A percentile compares a stretch with the other conserved stretches of the same genome.
These are phyloP conservation scores for Fomitopsis pulvina DNA, from an alignment of 768 basidiomycete species.

Conservation along the genomic window DNA sequence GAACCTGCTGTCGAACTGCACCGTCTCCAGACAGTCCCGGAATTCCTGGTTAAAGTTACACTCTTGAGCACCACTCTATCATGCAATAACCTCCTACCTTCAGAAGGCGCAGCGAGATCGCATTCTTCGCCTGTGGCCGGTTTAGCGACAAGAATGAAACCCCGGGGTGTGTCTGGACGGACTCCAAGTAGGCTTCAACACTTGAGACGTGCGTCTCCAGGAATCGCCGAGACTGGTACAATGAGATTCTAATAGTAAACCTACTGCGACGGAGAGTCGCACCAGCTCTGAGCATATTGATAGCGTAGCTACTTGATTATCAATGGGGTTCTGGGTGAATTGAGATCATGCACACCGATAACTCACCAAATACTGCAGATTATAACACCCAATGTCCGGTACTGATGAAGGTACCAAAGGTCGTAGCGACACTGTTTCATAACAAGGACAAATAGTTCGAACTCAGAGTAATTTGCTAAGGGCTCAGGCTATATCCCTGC, in stretches of 20 bases:
- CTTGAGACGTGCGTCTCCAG: background rate
- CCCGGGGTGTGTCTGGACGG: slow-evolving; percentile 49
- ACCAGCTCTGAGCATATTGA: no score
- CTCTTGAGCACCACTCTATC: slow-evolving; percentile 4
- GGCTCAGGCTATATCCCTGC: no score
- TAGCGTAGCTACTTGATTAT: no score
- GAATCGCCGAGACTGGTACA: background rate
- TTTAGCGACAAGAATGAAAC: slow-evolving; percentile 74
- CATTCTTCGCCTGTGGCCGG: slow-evolving; percentile 79
- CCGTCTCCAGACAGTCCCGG: slow-evolving; percentile 56
- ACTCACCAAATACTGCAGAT: no score
- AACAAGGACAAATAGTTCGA: no score
- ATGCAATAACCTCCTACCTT: slow-evolving; percentile 34
- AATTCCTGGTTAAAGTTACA: slow-evolving; percentile 48
- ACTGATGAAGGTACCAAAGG: no score
- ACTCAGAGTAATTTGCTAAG: no score
- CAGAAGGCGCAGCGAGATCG: slow-evolving; percentile 71
- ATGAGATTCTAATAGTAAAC: background rate
- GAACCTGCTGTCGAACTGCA: slow-evolving; percentile 63
- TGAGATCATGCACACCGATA: no score
- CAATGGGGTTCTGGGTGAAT: no score
- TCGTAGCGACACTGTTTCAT: no score
- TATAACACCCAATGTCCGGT: no score
- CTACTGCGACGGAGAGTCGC: no score
- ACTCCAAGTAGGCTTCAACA: slow-evolving; percentile 45